Conservation (phyloP, 129 eudicot genomes). For the Rutidosis leptorrhynchoides region DNA sequence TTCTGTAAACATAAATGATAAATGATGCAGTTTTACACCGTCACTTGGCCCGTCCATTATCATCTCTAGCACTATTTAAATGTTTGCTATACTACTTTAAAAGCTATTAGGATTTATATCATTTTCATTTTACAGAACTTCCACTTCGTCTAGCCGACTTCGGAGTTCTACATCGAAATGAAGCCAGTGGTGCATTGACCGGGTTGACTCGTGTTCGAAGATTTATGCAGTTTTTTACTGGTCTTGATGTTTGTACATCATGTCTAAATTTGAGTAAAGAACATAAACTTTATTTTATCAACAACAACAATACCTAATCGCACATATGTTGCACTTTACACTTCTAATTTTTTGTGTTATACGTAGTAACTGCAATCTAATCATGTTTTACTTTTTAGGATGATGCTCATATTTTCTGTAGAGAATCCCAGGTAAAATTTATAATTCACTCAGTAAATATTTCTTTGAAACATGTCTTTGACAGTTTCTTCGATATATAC, state of each 20-base stretch:
- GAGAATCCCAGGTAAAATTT: constrained; percentile 79
- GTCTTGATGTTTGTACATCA: neutral
- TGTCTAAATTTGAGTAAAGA: constrained; percentile 3
- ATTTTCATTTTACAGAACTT: constrained; percentile 58
- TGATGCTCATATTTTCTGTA: constrained; percentile 98
- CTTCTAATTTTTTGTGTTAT: neutral
- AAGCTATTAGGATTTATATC: neutral
- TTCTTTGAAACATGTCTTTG: constrained; percentile 13
- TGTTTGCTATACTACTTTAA: neutral
- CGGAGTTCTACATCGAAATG: constrained; percentile 96
- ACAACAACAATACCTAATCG: too few species aligned
- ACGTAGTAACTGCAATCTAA: constrained; percentile 23
- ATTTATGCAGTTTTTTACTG: constrained; percentile 35
- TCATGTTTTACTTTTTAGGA: constrained; percentile 45
- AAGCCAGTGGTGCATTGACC: constrained; percentile 95
- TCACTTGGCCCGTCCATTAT: neutral
- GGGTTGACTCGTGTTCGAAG: constrained; percentile 94
- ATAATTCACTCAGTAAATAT: constrained; percentile 3
- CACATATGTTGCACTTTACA: too few species aligned
- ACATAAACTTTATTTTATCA: too few species aligned
- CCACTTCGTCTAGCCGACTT: constrained; percentile 97
- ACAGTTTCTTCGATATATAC: constrained; percentile 27
- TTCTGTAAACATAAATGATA: neutral
- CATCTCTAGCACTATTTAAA: neutral
- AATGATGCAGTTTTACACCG: too few species aligned